Percentiles rank a stretch among this genome's conserved stretches.
Conservation (phyloP, 441 rosid species). For the Capsella rubella region DNA sequence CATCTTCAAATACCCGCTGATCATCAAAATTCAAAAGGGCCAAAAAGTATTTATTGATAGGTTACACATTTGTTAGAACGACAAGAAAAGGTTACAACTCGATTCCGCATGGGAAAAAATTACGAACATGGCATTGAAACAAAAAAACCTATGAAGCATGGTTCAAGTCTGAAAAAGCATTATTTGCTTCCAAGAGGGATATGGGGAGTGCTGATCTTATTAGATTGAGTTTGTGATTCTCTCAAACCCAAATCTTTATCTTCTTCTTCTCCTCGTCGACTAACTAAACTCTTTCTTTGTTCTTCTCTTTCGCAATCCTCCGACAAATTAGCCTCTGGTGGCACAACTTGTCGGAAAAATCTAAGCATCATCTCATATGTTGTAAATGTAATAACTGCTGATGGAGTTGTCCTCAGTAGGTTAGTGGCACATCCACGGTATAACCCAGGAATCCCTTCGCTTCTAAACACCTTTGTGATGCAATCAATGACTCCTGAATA, state of each 20-base stretch:
- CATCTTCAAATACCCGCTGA: conserved; percentile 10
- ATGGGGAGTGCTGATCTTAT: conserved; percentile 40
- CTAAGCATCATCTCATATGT: conserved; percentile 89
- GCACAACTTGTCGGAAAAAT: conserved; percentile 55
- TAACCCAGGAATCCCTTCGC: conserved; percentile 82
- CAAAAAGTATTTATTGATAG: conserved; percentile 29
- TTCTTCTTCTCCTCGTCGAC: conserved; percentile 48
- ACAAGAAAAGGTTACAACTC: conserved; percentile 32
- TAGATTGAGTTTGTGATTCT: conserved; percentile 45
- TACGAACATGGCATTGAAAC: conserved; percentile 27
- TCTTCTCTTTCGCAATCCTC: conserved; percentile 47
- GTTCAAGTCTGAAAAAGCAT: conserved; percentile 13
- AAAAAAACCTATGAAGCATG: conserved; percentile 37
- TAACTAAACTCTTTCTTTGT: conserved; percentile 53
- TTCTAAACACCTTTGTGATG: conserved; percentile 69
- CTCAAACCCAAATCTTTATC: conserved; percentile 49
- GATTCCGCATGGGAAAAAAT: conserved; percentile 35
- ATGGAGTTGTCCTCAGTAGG: conserved; percentile 90
- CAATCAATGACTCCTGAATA: conserved; percentile 82
- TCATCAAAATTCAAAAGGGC: conserved; percentile 7
- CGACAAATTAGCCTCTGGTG: conserved; percentile 46
- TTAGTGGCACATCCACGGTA: conserved; percentile 98
- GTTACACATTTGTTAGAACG: conserved; percentile 41
- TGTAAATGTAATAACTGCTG: conserved; percentile 90
- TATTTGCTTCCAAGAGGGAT: conserved; percentile 47